Evolutionary conservation across 179 eudicot species (phyloP).

Genomic region (Pouteria campechiana): DNA sequence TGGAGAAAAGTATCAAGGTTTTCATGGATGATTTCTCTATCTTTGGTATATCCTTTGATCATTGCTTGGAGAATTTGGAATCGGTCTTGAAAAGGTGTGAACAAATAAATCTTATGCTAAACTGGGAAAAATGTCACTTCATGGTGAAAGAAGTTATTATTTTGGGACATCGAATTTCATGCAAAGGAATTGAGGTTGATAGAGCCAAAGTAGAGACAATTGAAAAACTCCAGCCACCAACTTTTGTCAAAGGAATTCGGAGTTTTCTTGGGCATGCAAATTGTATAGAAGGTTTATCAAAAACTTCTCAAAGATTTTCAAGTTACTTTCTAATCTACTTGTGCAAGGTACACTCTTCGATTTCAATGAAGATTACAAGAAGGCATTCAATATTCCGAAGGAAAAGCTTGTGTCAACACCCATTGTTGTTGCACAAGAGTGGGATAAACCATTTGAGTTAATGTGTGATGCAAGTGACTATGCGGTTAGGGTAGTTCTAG

Average conservation of each 20-base stretch:
- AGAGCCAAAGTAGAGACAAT: background rate
- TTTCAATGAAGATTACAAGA: no score
- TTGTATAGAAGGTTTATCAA: slow-evolving; percentile 1
- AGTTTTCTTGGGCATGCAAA: slow-evolving; percentile 2
- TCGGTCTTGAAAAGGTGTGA: background rate
- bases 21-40: slow-evolving; percentile 4
- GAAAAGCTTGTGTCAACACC: no score
- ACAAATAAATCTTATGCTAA: slow-evolving; percentile 2
- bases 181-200: slow-evolving; percentile 4
- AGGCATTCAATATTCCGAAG: no score
- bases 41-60: slow-evolving; percentile 1
- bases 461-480: no score
- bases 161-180: slow-evolving; percentile 5
- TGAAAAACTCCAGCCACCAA: background rate
- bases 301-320: slow-evolving; percentile 5
- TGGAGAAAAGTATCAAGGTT: slow-evolving; percentile 1
- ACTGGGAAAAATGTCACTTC: slow-evolving; percentile 5
- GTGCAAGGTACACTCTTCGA: no score
- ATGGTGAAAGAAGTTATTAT: slow-evolving; percentile 1
- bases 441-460: no score
- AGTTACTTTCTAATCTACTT: no score
- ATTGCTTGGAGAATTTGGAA: slow-evolving; percentile 2
- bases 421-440: no score
- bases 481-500: no score
- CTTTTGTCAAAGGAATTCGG: slow-evolving; percentile 3